Percentiles rank a stretch among this genome's conserved stretches.
phyloP scores from a whole-genome alignment of 148 eudicot species.

The Nepenthes mirabilis region DNA sequence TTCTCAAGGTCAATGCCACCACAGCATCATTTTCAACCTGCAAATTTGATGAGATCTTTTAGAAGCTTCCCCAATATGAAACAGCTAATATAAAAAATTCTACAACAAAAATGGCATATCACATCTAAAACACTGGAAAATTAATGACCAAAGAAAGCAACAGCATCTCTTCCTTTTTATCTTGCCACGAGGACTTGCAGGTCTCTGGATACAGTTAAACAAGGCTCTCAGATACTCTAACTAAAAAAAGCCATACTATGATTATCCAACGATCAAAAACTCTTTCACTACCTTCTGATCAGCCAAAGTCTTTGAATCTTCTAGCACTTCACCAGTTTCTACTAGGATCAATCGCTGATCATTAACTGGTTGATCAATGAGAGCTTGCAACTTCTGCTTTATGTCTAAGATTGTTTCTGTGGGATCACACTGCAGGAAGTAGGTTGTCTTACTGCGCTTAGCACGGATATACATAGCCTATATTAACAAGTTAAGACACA shows the following conservation, averaged over 20 bases:
- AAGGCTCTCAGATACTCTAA: background rate
- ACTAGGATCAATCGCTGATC: constrained; percentile 63
- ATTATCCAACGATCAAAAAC: too few species aligned
- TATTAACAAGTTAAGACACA: background rate
- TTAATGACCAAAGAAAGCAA: background rate
- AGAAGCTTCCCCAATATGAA: background rate
- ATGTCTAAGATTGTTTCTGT: constrained; percentile 61
- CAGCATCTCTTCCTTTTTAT: too few species aligned
- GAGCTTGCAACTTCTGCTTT: constrained; percentile 63
- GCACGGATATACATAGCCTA: constrained; percentile 98
- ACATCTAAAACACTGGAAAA: background rate
- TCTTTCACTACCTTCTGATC: constrained; percentile 69
- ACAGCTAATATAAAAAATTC: background rate
- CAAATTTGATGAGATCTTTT: constrained; percentile 1
- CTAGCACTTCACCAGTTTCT: constrained; percentile 56
- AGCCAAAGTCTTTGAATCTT: constrained; percentile 78
- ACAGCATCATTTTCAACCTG: constrained; percentile 99
- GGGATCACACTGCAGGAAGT: constrained; percentile 86
- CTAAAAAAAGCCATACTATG: background rate
- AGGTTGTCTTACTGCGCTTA: constrained; percentile 78
- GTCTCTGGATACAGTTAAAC: background rate
- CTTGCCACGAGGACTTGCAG: too few species aligned
- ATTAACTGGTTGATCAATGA: constrained; percentile 64
- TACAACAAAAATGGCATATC: background rate
- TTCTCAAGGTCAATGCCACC: constrained; percentile 86